Base-by-base conservation (phyloP, 2,329 filamentous ascomycete genomes). In the Amesomyces nigricolor region DNA sequence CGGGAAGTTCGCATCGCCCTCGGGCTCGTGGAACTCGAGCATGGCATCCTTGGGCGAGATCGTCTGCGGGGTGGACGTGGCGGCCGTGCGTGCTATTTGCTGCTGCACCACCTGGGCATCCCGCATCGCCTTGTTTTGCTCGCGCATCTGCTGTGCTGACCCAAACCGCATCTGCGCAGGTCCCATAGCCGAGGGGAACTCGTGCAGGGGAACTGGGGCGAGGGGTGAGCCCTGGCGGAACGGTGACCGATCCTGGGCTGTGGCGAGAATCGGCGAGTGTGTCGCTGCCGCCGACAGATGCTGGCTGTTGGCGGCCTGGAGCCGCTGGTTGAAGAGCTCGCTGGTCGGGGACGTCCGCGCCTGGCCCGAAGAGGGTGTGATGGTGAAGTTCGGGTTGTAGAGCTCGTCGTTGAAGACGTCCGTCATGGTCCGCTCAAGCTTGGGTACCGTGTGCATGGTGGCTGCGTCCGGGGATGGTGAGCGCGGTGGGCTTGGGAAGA, bases 41-140 rank as follows among this genome's bases (percentile, higher is more conserved):
- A 95, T 73, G 1, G 91, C 89, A 65, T 97, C 92, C 72, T 95
- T 95, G 22, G 92, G 94, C 1, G 92, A 97, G 46, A 99, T 96
- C 0, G 92, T 96, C 71, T 89, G 89, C n/a, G 86, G 78, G 0
- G 78, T 79, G 5, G 77, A 70, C 1, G 76, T 73, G 45, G 78
- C 70, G 29, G 72, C 62, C 62, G 66, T 63, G 60, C 72, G 66
- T 54, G 68, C 60, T 59, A 77, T 65, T 37, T 77, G 73, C 17
- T 75, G 71, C 42, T 72, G 73, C 16, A 74, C 61, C 9, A 72
- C 67, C 51, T 73, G 72, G 0, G 78, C 78, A 56, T 85, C 83
- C 42, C 81, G 80, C 63, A 82, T 78, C 5, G 79, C 77, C 65
- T 85, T 84, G 55, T 74, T 75, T 61, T 83, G 78, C 66, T 87